A percentile compares a stretch with the other conserved stretches of the same genome.
phyloP scores from a whole-genome alignment of 2,329 filamentous ascomycete species.

The Endoconidiophora polonica region DNA sequence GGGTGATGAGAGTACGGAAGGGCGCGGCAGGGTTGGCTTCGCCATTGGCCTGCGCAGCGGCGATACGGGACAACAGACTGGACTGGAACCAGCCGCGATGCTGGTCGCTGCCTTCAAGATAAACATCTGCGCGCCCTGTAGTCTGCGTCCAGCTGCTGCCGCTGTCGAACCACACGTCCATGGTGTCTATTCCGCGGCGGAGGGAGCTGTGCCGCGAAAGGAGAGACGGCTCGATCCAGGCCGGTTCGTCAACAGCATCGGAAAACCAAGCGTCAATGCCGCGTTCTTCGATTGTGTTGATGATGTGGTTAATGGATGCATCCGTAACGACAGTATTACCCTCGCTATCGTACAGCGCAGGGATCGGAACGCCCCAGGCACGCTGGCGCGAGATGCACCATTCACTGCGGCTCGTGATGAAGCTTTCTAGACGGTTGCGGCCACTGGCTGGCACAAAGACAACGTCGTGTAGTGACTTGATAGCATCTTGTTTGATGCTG shows the following conservation, averaged over 20 bases:
- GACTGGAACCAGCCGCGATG: conserved; percentile 99
- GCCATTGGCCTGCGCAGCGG: conserved; percentile 19
- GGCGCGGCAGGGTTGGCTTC: conserved; percentile 33
- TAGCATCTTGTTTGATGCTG: conserved; percentile 57
- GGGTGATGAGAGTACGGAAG: conserved; percentile 80
- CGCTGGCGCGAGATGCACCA: conserved; percentile 97
- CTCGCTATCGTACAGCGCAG: conserved; percentile 61
- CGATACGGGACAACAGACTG: conserved; percentile 72
- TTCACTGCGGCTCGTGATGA: conserved; percentile 73
- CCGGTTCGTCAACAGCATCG: conserved; percentile 55
- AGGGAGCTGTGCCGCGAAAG: conserved; percentile 32
- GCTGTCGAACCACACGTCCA: conserved; percentile 99
- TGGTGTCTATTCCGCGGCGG: conserved; percentile 73
- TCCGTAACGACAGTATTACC: conserved; percentile 65
- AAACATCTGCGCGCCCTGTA: conserved; percentile 54
- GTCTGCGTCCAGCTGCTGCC: conserved; percentile 74
- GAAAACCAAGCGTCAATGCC: conserved; percentile 94
- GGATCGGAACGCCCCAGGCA: conserved; percentile 93
- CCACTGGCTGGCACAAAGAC: conserved; percentile 64
- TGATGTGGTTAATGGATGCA: conserved; percentile 70
- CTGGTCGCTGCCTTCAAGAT: conserved; percentile 87
- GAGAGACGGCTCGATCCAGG: conserved; percentile 58
- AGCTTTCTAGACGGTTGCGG: conserved; percentile 61
- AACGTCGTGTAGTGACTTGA: conserved; percentile 53
- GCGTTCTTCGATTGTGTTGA: conserved; percentile 55